phyloP scores from a whole-genome alignment of 1,139 yeast species.

The Yamadazyma sp. region DNA sequence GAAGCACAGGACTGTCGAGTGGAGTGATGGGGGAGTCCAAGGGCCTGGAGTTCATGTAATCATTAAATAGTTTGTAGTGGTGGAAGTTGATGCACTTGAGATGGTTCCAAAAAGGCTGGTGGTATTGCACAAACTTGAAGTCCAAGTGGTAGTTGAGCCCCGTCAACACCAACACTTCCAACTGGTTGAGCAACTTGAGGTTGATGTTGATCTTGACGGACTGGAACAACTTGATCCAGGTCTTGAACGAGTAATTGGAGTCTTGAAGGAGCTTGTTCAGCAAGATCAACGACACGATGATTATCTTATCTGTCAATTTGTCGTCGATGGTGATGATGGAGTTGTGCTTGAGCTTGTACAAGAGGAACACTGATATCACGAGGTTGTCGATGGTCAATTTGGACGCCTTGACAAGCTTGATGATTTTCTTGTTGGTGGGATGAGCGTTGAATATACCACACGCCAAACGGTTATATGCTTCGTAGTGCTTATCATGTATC shows the following conservation, averaged over 20 bases:
- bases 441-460: constrained; percentile 6
- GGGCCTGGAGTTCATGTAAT: constrained; percentile 5
- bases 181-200: constrained; percentile 19
- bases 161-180: constrained; percentile 32
- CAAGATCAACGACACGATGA: constrained; percentile 38
- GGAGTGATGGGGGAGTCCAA: constrained; percentile 3
- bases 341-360: constrained; percentile 27
- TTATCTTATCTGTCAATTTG: constrained; percentile 25
- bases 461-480: constrained; percentile 7
- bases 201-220: constrained; percentile 12
- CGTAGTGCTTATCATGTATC: constrained; percentile 4
- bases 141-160: constrained; percentile 30
- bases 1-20: constrained; percentile 3
- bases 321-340: constrained; percentile 15
- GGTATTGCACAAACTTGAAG: constrained; percentile 23
- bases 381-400: constrained; percentile 32
- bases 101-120: constrained; percentile 26
- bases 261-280: constrained; percentile 53
- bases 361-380: constrained; percentile 30
- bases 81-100: not conserved
- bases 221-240: constrained; percentile 37
- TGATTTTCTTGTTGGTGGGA: constrained; percentile 8
- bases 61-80: constrained; percentile 3
- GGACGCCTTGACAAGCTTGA: constrained; percentile 18
- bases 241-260: constrained; percentile 52